These are phyloP conservation scores for Carex cristatella DNA, from an alignment of 176 grass and related monocot species.

Conservation along the genomic window DNA sequence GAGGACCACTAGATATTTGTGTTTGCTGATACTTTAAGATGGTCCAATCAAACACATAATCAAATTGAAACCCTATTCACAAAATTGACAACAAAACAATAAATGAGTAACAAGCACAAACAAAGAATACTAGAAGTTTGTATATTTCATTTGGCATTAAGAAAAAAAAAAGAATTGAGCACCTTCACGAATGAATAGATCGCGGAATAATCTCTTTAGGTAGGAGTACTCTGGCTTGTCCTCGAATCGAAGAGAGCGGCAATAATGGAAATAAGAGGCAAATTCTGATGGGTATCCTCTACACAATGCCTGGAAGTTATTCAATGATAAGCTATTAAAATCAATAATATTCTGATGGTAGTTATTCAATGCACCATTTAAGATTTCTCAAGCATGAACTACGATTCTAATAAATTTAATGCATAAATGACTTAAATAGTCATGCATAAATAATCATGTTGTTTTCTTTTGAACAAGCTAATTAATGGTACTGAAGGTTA, in stretches of 20 bases:
- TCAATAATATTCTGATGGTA: conserved; percentile 8
- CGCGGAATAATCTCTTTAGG: conserved; percentile 76
- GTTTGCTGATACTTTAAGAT: conserved; percentile 92
- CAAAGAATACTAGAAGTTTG: not conserved
- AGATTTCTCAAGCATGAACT: conserved; percentile 2
- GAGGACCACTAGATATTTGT: conserved; percentile 61
- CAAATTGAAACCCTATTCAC: conserved; percentile 81
- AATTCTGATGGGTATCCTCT: conserved; percentile 76
- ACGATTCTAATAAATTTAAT: not conserved
- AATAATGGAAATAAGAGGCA: conserved; percentile 74
- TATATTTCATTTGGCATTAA: not conserved
- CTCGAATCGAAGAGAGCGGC: conserved; percentile 73
- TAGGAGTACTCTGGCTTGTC: conserved; percentile 75
- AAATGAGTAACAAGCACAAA: not conserved
- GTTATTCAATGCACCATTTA: not conserved
- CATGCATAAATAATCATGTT: not conserved
- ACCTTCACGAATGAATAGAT: conserved; percentile 93
- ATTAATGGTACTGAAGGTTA: not conserved
- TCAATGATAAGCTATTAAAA: not conserved
- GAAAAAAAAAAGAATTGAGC: conserved; percentile 25
- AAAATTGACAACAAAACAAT: not conserved
- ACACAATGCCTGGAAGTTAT: conserved; percentile 45
- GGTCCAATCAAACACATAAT: conserved; percentile 98
- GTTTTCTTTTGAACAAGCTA: not conserved
- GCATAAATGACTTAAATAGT: not conserved